Conservation (phyloP, 139 green algal genomes). For the Coelastrella sp. region DNA sequence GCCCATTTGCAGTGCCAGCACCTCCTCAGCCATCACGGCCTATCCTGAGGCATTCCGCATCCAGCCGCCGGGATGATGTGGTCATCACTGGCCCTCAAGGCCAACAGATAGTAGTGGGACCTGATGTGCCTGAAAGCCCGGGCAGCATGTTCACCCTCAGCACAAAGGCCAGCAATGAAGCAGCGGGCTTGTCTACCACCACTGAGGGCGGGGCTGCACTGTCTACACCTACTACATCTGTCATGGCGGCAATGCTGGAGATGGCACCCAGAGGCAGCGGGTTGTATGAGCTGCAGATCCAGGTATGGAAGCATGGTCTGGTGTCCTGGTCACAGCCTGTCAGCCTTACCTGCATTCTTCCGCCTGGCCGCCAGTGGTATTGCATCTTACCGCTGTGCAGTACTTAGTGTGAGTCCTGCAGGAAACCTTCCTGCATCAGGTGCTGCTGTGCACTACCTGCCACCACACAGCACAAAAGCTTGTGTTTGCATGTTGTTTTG, state of each 20-base stretch:
- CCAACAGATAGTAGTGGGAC: background rate
- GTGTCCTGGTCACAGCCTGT: too few relatives aligned
- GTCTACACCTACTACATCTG: background rate
- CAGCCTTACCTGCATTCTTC: too few relatives aligned
- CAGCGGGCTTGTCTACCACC: background rate
- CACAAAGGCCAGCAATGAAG: background rate
- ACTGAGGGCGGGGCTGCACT: background rate
- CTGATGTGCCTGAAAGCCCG: constrained; percentile 5
- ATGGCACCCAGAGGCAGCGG: background rate
- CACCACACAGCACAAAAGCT: too few relatives aligned
- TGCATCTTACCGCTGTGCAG: too few relatives aligned
- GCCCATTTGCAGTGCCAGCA: background rate
- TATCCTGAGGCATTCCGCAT: background rate
- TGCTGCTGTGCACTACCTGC: too few relatives aligned
- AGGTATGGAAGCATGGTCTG: too few relatives aligned
- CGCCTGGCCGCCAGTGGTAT: too few relatives aligned
- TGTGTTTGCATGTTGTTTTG: too few relatives aligned
- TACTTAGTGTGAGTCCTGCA: too few relatives aligned
- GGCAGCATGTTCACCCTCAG: background rate
- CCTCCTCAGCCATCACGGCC: too few relatives aligned
- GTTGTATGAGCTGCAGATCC: background rate
- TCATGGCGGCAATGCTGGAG: background rate
- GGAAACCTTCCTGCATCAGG: too few relatives aligned
- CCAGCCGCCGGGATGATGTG: background rate
- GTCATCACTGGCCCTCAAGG: background rate